A percentile compares a stretch with the other conserved stretches of the same genome.
These are phyloP conservation scores for Glonium stellatum DNA, from an alignment of 495 filamentous ascomycete species.

Conservation along the genomic window DNA sequence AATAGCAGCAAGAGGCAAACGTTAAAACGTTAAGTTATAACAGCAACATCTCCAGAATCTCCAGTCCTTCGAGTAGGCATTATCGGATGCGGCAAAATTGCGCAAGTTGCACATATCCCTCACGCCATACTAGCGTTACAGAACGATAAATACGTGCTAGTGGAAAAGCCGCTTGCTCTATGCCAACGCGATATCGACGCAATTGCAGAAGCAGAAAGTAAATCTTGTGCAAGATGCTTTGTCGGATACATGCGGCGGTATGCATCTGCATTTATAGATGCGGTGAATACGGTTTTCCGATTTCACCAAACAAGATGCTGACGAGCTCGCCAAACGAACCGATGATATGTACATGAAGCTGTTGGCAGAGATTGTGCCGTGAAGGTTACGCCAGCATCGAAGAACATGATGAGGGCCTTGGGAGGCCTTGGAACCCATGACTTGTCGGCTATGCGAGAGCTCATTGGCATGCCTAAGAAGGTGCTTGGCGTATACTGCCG, in stretches of 20 bases:
- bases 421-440: conserved; percentile 50
- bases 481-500: conserved; percentile 36
- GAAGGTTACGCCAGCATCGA: conserved; percentile 29
- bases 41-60: background rate
- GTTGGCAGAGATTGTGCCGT: conserved; percentile 24
- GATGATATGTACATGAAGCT: conserved; percentile 33
- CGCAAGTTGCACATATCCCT: conserved; percentile 48
- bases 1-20: background rate
- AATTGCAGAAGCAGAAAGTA: conserved; percentile 41
- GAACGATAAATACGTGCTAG: conserved; percentile 47
- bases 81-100: conserved; percentile 43
- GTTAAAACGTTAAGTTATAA: background rate
- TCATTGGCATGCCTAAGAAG: conserved; percentile 41
- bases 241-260: conserved; percentile 52
- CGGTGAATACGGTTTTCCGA: conserved; percentile 39
- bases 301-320: conserved; percentile 22
- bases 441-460: conserved; percentile 50
- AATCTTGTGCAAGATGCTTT: conserved; percentile 40
- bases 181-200: conserved; percentile 37
- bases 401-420: conserved; percentile 40
- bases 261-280: conserved; percentile 44
- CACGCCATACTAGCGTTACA: conserved; percentile 46
- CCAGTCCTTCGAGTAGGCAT: conserved; percentile 38
- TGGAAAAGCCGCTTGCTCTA: conserved; percentile 50
- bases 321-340: conserved; percentile 24